Base-by-base conservation (phyloP, 2,329 filamentous ascomycete species). In the Colletotrichum trifolii region DNA sequence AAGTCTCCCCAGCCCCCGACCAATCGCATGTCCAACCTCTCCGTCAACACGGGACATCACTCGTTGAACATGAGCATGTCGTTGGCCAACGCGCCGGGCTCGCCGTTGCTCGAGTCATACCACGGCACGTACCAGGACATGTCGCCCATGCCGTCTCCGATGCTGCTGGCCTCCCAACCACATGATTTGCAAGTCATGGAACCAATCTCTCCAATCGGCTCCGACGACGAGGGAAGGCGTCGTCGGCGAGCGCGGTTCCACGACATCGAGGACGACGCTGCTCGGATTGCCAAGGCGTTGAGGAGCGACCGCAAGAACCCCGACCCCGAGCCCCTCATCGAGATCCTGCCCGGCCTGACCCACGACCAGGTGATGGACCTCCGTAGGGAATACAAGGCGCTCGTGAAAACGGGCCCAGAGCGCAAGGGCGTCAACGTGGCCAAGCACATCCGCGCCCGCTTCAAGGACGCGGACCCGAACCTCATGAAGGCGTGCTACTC, bases 401-500 rank as follows among this genome's bases (percentile, higher is more conserved):
- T 95, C 56, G 93, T 96, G 75, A 97, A 96, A 75, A 89, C 92
- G 1, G 90, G 91, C 15, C 75, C 83, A 2, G 86, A 89, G 57
- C 89, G 88, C 71, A 91, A 91, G 70, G 92, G 92, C 64, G 91
- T 96, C 73, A 96, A 95, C 77, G 84, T 96, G 54, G 91, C 92
- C 62, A 95, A 95, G 78, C 92, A 96, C 78, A 91, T 96, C 75
- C 93, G 93, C 67, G 82, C 87, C 15, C 85, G 88, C 17, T 84
- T 94, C 72, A 94, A 94, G 78, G 89, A 92, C 47, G 86, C 89
- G 70, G 85, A 91, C 58, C 84, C 89, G 5, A 89, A 88, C 70
- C 89, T 98, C 69, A 95, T 94, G 79, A 98, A 98, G 79, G 91
- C 92, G 7, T 94, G 91, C 73, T 97, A 98, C 76, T 89, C 94